Evolutionary conservation across 495 filamentous ascomycete genomes (phyloP).

Genomic region (Diplogelasinospora grovesii): DNA sequence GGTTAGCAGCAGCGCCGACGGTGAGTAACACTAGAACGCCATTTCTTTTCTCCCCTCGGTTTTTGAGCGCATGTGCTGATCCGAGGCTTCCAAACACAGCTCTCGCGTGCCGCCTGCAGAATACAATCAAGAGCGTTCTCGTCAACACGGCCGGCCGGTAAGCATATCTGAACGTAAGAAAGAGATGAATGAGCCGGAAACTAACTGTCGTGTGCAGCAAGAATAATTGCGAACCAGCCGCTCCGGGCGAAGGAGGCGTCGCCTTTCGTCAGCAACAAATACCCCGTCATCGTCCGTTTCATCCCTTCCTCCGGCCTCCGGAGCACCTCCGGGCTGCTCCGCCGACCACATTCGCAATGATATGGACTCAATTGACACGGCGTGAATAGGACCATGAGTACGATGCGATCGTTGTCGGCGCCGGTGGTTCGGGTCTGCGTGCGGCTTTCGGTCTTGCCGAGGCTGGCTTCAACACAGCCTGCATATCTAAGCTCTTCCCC

Average conservation of each 20-base stretch:
- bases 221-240: conserved; percentile 76
- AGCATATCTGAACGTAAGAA: no score
- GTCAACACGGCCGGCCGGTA: conserved; percentile 74
- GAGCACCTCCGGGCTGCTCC: no score
- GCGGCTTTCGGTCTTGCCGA: conserved; percentile 95
- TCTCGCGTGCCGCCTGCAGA: conserved; percentile 38
- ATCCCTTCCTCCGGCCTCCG: neutral
- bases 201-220: conserved; percentile 24
- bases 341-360: no score
- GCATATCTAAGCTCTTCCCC: conserved; percentile 96
- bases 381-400: conserved; percentile 48
- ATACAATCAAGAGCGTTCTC: conserved; percentile 71
- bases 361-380: conserved; percentile 20
- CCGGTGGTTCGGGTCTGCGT: conserved; percentile 87
- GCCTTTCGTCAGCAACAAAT: conserved; percentile 74
- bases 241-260: conserved; percentile 89
- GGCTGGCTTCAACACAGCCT: conserved; percentile 96
- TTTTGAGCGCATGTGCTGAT: conserved; percentile 8
- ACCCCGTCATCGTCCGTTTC: conserved; percentile 79
- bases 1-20: conserved; percentile 36
- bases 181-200: neutral
- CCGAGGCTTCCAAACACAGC: conserved; percentile 27
- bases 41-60: conserved; percentile 1
- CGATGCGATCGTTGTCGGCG: conserved; percentile 88
- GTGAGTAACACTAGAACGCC: conserved; percentile 32